Evolutionary conservation across 768 basidiomycete species (phyloP).

Genomic region (Boletus fagicola): DNA sequence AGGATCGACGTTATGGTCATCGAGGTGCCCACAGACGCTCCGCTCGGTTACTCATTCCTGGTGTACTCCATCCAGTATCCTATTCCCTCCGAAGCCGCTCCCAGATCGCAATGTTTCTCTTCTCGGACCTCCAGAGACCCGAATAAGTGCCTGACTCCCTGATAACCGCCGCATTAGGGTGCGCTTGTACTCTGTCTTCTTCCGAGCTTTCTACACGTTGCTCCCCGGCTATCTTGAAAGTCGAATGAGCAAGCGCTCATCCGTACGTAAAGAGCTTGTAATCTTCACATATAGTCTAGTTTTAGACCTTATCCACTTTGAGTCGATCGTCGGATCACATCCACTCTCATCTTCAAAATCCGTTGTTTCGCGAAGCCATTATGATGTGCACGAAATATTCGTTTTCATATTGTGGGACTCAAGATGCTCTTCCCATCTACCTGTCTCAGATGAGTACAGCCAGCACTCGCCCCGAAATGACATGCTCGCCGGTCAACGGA

Average conservation of each 20-base stretch:
- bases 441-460: neutral
- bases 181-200: neutral
- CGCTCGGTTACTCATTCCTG: constrained; percentile 8
- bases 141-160: neutral
- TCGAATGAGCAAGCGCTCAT: neutral
- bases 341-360: neutral
- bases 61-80: neutral
- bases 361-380: neutral
- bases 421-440: neutral
- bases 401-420: neutral
- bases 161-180: neutral
- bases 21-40: constrained; percentile 1
- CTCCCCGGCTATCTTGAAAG: neutral
- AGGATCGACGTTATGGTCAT: constrained; percentile 5
- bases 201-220: neutral
- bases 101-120: neutral
- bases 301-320: neutral
- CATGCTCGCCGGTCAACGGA: neutral
- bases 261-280: constrained; percentile 10
- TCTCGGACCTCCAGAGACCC: neutral
- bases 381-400: neutral
- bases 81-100: neutral
- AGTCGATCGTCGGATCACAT: constrained; percentile 5
- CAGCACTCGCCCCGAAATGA: neutral
- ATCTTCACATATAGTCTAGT: neutral